Evolutionary conservation across 768 basidiomycete genomes (phyloP), one percentile per base, ranked within the genome.

Genomic region (Phanerochaete carnosa): DNA sequence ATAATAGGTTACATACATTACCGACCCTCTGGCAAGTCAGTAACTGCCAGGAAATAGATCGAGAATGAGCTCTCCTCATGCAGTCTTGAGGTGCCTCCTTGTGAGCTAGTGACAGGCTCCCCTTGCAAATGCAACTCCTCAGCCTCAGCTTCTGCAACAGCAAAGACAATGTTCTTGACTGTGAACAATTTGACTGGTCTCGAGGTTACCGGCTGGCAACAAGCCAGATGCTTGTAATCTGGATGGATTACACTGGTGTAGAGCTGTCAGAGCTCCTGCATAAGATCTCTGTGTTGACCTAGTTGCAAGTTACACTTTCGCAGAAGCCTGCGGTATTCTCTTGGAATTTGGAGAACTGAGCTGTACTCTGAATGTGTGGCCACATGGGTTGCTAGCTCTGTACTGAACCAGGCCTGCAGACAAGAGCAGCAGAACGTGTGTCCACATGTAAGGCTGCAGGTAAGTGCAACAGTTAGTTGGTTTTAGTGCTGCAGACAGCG

Each of bases 401-500:
- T 80, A 52, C 62, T 72, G 62, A 83, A 81, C 79, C 79, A 80
- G 65, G 85, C 82, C 49, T 77, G 75, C 8, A 91, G 75, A 64
- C 89, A 91, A 5, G 69, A 69, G 62, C 81, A 73, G 67, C 89
- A 92, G 67, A 86, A 90, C 0, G 83, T 81, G 70, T 92, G 89
- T 2, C 89, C 89, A 57, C 89, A 92, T 6, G 81, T 72, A 23
- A 91, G 76, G 5, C 89, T 90, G 65, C 9, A 35, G 58, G 32
- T 12, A 9, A 43, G 46, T 33, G 26, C 19, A 25, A 13, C n/a
- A 19, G 59, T 61, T 1, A 45, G 49, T 50, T 12, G 23, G 9
- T 22, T 19, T 19, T 5, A 16, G n/a, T 2, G 51, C 3, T 13
- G 7, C 26, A 47, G 28, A 45, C 9, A 15, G 5, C 16, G 16